Conservation (phyloP, 352 stramenopile species). For the Pythium sp. region DNA sequence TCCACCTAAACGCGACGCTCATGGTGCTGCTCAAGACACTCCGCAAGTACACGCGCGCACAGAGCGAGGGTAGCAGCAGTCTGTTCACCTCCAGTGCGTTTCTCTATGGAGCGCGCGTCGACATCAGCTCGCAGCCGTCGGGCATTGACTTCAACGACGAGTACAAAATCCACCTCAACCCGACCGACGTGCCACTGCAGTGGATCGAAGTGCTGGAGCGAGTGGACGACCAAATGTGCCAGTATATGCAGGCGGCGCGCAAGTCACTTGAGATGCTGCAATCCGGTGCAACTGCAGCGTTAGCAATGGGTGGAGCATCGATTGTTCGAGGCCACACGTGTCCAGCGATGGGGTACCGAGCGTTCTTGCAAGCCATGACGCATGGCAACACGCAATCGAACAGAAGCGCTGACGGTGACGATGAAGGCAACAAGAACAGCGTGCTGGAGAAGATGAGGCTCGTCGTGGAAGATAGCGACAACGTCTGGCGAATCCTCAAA, state of each 20-base stretch:
- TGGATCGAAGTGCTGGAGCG: constrained; percentile 62
- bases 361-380: constrained; percentile 46
- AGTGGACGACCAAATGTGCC: constrained; percentile 44
- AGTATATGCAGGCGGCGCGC: constrained; percentile 41
- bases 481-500: constrained; percentile 38
- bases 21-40: constrained; percentile 63
- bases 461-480: constrained; percentile 42
- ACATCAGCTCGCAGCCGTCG: constrained; percentile 46
- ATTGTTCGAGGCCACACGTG: constrained; percentile 50
- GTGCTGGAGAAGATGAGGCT: constrained; percentile 39
- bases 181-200: constrained; percentile 58
- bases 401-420: neutral
- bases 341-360: constrained; percentile 44
- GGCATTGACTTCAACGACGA: constrained; percentile 60
- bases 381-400: constrained; percentile 12
- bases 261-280: constrained; percentile 34
- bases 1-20: constrained; percentile 57
- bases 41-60: constrained; percentile 38
- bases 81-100: constrained; percentile 37
- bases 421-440: constrained; percentile 2
- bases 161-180: constrained; percentile 53
- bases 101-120: constrained; percentile 30
- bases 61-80: constrained; percentile 21
- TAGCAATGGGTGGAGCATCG: constrained; percentile 23
- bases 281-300: constrained; percentile 27